Percentiles rank a stretch among this genome's conserved stretches.
phyloP scores from a whole-genome alignment of 768 basidiomycete genomes.

The Amanita molliuscula region DNA sequence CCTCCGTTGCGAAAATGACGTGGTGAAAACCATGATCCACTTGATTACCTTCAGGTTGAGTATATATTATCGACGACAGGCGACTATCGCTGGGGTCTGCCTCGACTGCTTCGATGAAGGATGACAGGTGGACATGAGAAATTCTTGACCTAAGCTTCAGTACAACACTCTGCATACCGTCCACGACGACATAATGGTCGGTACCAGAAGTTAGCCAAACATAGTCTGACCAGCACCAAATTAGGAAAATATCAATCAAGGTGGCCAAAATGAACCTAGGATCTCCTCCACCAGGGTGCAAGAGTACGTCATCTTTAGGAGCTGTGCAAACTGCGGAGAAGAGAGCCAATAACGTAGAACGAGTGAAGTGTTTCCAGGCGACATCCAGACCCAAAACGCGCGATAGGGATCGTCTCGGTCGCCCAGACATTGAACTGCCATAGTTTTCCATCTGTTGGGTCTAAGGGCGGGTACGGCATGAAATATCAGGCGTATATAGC shows the following conservation, averaged over 20 bases:
- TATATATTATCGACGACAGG: conserved; percentile 28
- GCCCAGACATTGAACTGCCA: conserved; percentile 45
- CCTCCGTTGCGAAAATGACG: conserved; percentile 67
- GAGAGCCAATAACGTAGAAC: conserved; percentile 46
- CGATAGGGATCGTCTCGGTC: conserved; percentile 10
- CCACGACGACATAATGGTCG: conserved; percentile 53
- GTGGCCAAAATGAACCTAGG: conserved; percentile 35
- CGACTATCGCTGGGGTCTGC: conserved; percentile 23
- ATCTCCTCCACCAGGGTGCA: conserved; percentile 56
- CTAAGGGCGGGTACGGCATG: conserved; percentile 34
- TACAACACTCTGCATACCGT: conserved; percentile 54
- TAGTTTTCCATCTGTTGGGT: conserved; percentile 14
- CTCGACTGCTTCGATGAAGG: conserved; percentile 36
- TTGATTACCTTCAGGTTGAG: conserved; percentile 15
- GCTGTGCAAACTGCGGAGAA: conserved; percentile 72
- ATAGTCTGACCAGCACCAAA: conserved; percentile 38
- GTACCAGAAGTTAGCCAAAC: conserved; percentile 59
- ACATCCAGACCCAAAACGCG: conserved; percentile 34
- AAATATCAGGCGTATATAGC: conserved; percentile 33
- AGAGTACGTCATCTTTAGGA: conserved; percentile 38
- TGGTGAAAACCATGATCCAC: conserved; percentile 46
- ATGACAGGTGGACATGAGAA: conserved; percentile 42
- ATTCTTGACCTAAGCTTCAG: conserved; percentile 33
- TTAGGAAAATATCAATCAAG: background rate
- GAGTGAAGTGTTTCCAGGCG: conserved; percentile 42